A percentile compares a stretch with the other conserved stretches of the same genome.
These are phyloP conservation scores for Fragaria nilgerrensis DNA, from an alignment of 306 rosid genomes.

Conservation along the genomic window DNA sequence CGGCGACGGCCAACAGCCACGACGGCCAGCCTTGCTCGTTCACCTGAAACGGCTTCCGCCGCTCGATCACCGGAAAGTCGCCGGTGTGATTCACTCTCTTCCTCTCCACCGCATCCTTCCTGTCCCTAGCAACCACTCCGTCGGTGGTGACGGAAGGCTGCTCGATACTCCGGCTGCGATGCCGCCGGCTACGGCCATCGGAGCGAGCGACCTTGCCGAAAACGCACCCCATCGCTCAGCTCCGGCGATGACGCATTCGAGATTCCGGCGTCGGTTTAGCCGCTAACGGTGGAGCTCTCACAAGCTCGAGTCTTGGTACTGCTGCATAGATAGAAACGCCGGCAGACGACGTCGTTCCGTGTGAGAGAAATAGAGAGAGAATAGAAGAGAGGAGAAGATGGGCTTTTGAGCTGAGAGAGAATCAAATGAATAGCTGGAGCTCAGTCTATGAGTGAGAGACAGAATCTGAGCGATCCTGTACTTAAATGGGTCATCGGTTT, in stretches of 20 bases:
- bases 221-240: slow-evolving; percentile 87
- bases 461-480: slow-evolving; percentile 10
- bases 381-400: not conserved
- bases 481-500: slow-evolving; percentile 9
- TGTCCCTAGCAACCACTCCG: slow-evolving; percentile 26
- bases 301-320: not conserved
- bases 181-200: slow-evolving; percentile 17
- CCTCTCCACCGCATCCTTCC: slow-evolving; percentile 21
- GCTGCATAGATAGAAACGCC: not conserved
- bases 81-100: slow-evolving; percentile 38
- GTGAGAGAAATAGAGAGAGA: not conserved
- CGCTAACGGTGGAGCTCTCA: not conserved
- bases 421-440: slow-evolving; percentile 5
- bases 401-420: not conserved
- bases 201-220: slow-evolving; percentile 42
- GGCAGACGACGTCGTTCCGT: not conserved
- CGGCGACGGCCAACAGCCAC: slow-evolving; percentile 87
- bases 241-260: slow-evolving; percentile 41
- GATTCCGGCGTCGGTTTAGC: slow-evolving; percentile 6
- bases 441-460: slow-evolving; percentile 7
- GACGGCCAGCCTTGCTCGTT: slow-evolving; percentile 91
- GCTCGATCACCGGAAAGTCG: slow-evolving; percentile 55
- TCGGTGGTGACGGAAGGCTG: slow-evolving; percentile 20
- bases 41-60: slow-evolving; percentile 40
- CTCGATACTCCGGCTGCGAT: slow-evolving; percentile 34